Base-by-base conservation (phyloP, 2,329 filamentous ascomycete genomes). In the Cordyceps cateniannulata region DNA sequence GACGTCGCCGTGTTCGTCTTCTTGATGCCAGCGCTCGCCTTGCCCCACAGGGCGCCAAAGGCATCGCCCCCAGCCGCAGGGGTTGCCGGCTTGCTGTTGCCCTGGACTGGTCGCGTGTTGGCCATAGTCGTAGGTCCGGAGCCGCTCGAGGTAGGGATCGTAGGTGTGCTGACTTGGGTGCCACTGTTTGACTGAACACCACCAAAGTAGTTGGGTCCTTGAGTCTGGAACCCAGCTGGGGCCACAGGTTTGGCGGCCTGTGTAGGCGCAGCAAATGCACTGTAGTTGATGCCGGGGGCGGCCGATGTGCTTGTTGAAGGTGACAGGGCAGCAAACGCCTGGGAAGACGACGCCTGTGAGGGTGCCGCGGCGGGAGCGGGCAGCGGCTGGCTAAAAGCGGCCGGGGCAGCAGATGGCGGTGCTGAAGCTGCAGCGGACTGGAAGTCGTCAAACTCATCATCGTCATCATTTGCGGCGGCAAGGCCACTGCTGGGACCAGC, bases 371-470 rank as follows among this genome's bases (percentile, higher is more conserved):
- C 38, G 42, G 42, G 86, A 10, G 85, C 90, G n/a, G 90, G 92
- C 35, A 96, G 83, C 22, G 95, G 93, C 72, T 93, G 86, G 3
- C 93, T 93, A 29, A 90, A 84, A 14, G 89, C 90, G 68, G 92
- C 92, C 64, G 90, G 89, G 12, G 82, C 78, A 10, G 80, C 83
- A 1, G 78, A 77, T 1, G 85, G 79, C 5, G 74, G 74, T 16
- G 79, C 69, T 27, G 85, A 77, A 3, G 88, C 84, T 6, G 49
- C 50, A 3, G 93, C 93, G 22, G 92, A 96, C 74, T 96, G 91
- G 80, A 98, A 98, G 71, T 99, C 95, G 71, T 98, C 95, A 70
- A 98, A 98, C 65, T 97, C 95, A 66, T 96, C 95, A 66, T 96
- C 93, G 64, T 90, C 88, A 56, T 85, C 86, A 47, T 79, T 78